Conservation (phyloP, 129 eudicot genomes). For the Helichrysum umbraculigerum region DNA sequence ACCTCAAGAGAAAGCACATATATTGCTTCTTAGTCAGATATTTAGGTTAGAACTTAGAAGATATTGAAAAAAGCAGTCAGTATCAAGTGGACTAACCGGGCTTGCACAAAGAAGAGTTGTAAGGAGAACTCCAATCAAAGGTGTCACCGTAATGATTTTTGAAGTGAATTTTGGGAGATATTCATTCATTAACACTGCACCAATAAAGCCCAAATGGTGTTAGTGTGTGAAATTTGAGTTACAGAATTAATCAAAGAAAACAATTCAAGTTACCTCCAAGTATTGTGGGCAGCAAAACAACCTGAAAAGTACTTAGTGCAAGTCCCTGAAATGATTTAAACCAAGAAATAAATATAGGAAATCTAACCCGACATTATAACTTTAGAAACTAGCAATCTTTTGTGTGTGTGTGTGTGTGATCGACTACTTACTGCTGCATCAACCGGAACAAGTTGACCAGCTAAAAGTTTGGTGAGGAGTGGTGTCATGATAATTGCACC, state of each 20-base stretch:
- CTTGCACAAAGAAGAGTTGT: conserved; percentile 99
- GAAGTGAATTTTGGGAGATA: conserved; percentile 92
- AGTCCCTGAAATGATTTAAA: conserved; percentile 68
- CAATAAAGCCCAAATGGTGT: conserved; percentile 23
- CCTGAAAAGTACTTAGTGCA: conserved; percentile 96
- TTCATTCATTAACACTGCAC: conserved; percentile 81
- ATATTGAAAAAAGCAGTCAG: not conserved
- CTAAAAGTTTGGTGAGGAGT: conserved; percentile 89
- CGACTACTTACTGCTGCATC: conserved; percentile 95
- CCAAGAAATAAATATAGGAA: not conserved
- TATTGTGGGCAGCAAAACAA: conserved; percentile 87
- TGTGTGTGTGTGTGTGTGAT: not conserved
- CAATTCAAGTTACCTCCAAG: conserved; percentile 72
- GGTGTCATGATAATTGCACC: conserved; percentile 99
- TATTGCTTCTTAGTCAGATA: not conserved
- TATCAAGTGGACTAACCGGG: conserved; percentile 64
- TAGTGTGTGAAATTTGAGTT: not conserved
- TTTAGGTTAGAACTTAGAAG: not conserved
- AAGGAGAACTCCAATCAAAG: conserved; percentile 88
- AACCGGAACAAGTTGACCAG: conserved; percentile 98
- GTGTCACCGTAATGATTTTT: conserved; percentile 86
- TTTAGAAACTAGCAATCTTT: conserved; percentile 5
- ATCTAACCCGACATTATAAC: not conserved
- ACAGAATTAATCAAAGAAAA: not conserved
- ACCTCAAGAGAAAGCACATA: not conserved